Percentiles rank a stretch among this genome's conserved stretches.
Conservation (phyloP, 306 rosid species). For the Dryas drummondii region DNA sequence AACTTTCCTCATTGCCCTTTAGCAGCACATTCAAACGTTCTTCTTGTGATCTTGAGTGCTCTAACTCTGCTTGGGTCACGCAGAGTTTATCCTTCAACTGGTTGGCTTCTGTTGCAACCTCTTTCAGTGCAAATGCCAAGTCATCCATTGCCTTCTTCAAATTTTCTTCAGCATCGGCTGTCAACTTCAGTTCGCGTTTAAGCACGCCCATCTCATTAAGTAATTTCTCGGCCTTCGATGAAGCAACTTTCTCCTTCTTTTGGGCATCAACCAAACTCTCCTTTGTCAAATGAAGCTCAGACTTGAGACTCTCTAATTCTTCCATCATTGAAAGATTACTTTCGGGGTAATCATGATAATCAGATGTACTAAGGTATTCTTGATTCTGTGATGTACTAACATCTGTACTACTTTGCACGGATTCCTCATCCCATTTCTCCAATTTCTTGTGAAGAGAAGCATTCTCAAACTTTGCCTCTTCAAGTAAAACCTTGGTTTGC, state of each 20-base stretch:
- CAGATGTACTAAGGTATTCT: conserved; percentile 3
- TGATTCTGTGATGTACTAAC: neutral
- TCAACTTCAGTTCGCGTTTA: conserved; percentile 49
- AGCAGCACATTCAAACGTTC: conserved; percentile 45
- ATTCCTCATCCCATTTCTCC: conserved; percentile 20
- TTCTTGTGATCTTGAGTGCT: conserved; percentile 49
- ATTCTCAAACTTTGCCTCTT: conserved; percentile 58
- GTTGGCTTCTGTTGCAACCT: conserved; percentile 77
- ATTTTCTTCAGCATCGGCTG: conserved; percentile 68
- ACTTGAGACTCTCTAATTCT: conserved; percentile 13
- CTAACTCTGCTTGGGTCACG: conserved; percentile 51
- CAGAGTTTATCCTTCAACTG: conserved; percentile 50
- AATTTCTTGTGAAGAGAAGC: conserved; percentile 40
- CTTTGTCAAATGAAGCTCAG: conserved; percentile 29
- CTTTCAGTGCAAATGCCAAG: conserved; percentile 76
- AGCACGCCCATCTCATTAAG: conserved; percentile 42
- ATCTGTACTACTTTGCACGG: neutral
- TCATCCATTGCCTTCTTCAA: conserved; percentile 85
- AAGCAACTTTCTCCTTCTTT: conserved; percentile 24
- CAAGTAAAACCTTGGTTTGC: conserved; percentile 47
- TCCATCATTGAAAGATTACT: neutral
- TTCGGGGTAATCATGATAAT: neutral
- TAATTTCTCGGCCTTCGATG: conserved; percentile 2
- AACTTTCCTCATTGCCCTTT: conserved; percentile 46
- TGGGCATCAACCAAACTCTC: conserved; percentile 17